Evolutionary conservation across 805 yeast genomes (phyloP).

Genomic region (Starmerella lactis-condensi): DNA sequence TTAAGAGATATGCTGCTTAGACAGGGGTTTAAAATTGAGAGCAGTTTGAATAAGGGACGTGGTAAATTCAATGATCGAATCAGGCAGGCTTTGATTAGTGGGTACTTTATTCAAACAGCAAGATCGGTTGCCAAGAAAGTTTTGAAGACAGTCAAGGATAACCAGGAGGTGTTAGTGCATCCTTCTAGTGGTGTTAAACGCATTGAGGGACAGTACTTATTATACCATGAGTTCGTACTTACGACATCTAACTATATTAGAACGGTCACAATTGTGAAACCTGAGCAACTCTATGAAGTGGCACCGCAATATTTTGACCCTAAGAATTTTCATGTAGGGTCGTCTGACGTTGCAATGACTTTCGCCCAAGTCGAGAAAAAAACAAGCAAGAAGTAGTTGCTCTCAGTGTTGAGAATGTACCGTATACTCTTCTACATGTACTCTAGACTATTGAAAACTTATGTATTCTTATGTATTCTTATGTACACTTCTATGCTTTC

Average conservation of each 20-base stretch:
- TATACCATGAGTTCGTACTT: constrained; percentile 86
- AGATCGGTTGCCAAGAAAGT: constrained; percentile 50
- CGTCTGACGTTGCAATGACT: constrained; percentile 52
- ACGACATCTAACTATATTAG: constrained; percentile 87
- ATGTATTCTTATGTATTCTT: too few species aligned
- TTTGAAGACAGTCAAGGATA: constrained; percentile 84
- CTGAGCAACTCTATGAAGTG: constrained; percentile 78
- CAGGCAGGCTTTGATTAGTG: constrained; percentile 72
- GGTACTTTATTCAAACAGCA: constrained; percentile 96
- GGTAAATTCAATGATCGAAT: constrained; percentile 55
- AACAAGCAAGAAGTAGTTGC: constrained; percentile 11
- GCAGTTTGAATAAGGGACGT: constrained; percentile 50
- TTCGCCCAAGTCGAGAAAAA: constrained; percentile 36
- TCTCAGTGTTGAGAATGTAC: too few species aligned
- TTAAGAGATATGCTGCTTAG: constrained; percentile 67
- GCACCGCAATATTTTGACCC: constrained; percentile 57
- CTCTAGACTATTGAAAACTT: too few species aligned
- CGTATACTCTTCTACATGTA: too few species aligned
- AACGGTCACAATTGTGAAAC: constrained; percentile 76
- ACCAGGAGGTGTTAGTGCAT: constrained; percentile 86
- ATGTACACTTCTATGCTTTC: too few species aligned
- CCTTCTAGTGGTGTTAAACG: constrained; percentile 72
- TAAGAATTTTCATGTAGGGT: constrained; percentile 46
- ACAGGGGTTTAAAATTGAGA: constrained; percentile 51
- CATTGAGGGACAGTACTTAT: constrained; percentile 81